phyloP scores from a whole-genome alignment of 2,329 filamentous ascomycete species.

The Tolypocladium tropicale region DNA sequence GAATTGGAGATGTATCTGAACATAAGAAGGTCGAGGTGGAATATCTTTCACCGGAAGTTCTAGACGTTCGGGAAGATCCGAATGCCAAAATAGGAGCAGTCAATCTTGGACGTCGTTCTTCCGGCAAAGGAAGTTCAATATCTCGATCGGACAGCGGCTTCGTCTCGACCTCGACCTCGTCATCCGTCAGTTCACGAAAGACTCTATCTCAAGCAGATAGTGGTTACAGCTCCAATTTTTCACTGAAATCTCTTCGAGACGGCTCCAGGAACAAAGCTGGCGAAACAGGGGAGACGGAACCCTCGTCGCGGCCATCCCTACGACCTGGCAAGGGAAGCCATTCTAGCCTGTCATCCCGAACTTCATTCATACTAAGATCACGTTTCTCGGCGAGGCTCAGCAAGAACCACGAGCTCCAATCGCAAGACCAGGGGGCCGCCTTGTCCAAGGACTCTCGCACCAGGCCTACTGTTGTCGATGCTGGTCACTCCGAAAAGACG shows the following conservation, averaged over 20 bases:
- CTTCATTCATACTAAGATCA: not conserved
- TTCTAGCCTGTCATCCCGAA: not conserved
- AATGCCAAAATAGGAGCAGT: constrained; percentile 27
- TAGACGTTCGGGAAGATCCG: constrained; percentile 31
- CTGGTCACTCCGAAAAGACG: not conserved
- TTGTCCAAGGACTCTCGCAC: not conserved
- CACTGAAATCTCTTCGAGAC: constrained; percentile 39
- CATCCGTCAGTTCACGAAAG: constrained; percentile 29
- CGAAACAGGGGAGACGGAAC: constrained; percentile 7
- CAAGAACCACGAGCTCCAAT: not conserved
- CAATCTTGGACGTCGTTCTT: not conserved
- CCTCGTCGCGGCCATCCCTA: not conserved
- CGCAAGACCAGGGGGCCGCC: not conserved
- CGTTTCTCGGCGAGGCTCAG: not conserved
- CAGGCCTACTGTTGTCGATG: not conserved
- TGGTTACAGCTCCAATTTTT: constrained; percentile 51
- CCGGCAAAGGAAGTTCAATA: constrained; percentile 9
- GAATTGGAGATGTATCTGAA: no score
- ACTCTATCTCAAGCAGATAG: constrained; percentile 48
- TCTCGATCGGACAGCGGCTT: constrained; percentile 37
- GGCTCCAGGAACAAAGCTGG: constrained; percentile 17
- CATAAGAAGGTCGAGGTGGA: constrained; percentile 9
- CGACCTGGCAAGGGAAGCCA: not conserved
- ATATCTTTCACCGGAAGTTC: constrained; percentile 17
- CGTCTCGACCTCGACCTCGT: constrained; percentile 34